Evolutionary conservation across 2,329 filamentous ascomycete species (phyloP).

Genomic region (Neonectria faginata): DNA sequence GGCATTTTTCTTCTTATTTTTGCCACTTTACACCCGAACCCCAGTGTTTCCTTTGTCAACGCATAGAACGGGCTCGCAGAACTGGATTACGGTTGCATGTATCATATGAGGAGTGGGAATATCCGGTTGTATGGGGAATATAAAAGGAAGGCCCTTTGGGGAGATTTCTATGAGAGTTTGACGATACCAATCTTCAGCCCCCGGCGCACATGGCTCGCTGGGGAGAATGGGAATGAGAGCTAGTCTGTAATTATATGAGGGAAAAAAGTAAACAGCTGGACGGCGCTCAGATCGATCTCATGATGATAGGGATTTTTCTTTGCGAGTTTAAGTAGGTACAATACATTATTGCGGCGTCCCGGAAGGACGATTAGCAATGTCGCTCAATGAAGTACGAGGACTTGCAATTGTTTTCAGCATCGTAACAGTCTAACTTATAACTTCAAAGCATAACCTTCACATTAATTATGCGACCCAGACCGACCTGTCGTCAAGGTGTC

Average conservation of each 20-base stretch:
- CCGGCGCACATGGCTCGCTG: constrained; percentile 27
- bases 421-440: no score
- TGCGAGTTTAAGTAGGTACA: constrained; percentile 22
- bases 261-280: constrained; percentile 18
- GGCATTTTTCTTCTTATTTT: constrained; percentile 9
- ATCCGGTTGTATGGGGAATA: constrained; percentile 27
- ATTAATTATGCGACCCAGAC: no score
- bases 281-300: constrained; percentile 23
- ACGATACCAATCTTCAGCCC: constrained; percentile 37
- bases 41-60: constrained; percentile 34
- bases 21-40: constrained; percentile 11
- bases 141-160: constrained; percentile 22
- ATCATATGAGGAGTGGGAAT: constrained; percentile 33
- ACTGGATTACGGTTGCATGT: constrained; percentile 37
- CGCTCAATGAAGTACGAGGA: constrained; percentile 13
- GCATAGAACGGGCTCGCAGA: constrained; percentile 31
- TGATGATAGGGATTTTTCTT: constrained; percentile 15
- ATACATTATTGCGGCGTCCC: constrained; percentile 16
- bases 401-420: no score
- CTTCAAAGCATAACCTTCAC: no score
- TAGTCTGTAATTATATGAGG: constrained; percentile 7
- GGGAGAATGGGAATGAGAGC: constrained; percentile 2
- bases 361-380: constrained; percentile 20
- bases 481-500: no score
- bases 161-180: constrained; percentile 28